Evolutionary conservation across 257 asterid genomes (phyloP).

Genomic region (Cruciata laevipes): DNA sequence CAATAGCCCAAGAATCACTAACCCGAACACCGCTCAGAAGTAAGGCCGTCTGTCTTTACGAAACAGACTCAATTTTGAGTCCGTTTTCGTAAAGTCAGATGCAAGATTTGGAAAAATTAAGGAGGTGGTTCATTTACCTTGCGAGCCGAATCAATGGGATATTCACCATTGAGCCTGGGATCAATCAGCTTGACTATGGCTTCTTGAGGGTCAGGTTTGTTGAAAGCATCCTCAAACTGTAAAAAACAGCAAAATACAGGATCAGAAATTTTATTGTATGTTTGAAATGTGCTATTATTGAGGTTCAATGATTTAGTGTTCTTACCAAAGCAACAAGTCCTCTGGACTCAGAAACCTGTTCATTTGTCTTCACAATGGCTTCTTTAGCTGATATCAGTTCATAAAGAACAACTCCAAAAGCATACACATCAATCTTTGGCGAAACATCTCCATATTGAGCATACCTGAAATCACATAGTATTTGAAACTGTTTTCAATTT

Average conservation of each 20-base stretch:
- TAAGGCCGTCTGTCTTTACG: too few relatives aligned
- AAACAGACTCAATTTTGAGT: too few relatives aligned
- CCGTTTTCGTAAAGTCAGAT: too few relatives aligned
- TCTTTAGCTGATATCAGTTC: conserved; percentile 69
- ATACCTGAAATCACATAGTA: conserved; percentile 37
- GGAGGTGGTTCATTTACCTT: conserved; percentile 29
- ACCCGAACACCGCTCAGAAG: too few relatives aligned
- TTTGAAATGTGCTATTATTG: not conserved
- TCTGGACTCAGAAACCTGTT: conserved; percentile 49
- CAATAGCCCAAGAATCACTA: not conserved
- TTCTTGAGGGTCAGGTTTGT: conserved; percentile 42
- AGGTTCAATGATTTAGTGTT: not conserved
- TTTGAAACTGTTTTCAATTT: not conserved
- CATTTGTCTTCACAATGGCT: conserved; percentile 59
- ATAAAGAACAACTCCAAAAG: conserved; percentile 79
- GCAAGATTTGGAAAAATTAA: too few relatives aligned
- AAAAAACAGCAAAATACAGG: not conserved
- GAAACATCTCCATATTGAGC: conserved; percentile 80
- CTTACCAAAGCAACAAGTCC: conserved; percentile 73
- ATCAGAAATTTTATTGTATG: not conserved
- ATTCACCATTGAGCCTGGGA: conserved; percentile 60
- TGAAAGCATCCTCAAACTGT: conserved; percentile 69
- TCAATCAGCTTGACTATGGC: conserved; percentile 52
- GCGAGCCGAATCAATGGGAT: conserved; percentile 52
- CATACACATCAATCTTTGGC: conserved; percentile 68